phyloP scores from a whole-genome alignment of 805 yeast genomes.

The Candida coleopterorum region DNA sequence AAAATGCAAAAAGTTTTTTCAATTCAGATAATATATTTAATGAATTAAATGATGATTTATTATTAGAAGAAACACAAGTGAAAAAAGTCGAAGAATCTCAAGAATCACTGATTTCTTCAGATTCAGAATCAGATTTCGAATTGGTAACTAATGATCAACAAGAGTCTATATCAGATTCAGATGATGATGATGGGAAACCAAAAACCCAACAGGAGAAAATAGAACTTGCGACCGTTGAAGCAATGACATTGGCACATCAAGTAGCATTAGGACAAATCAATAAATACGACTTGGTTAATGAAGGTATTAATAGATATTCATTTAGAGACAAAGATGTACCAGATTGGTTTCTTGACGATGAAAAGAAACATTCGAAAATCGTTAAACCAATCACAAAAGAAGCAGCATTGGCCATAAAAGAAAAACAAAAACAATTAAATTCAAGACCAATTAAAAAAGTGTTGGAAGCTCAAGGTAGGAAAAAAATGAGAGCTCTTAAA shows the following conservation, averaged over 20 bases:
- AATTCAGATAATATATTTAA: slow-evolving; percentile 37
- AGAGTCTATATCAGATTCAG: slow-evolving; percentile 41
- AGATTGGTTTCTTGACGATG: slow-evolving; percentile 96
- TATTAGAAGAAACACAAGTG: slow-evolving; percentile 37
- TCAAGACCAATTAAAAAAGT: slow-evolving; percentile 99
- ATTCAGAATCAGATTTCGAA: slow-evolving; percentile 44
- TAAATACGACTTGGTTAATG: slow-evolving; percentile 82
- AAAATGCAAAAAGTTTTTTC: slow-evolving; percentile 34
- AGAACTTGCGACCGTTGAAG: slow-evolving; percentile 87
- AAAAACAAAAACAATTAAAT: slow-evolving; percentile 57
- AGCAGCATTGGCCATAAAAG: slow-evolving; percentile 41
- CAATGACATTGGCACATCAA: slow-evolving; percentile 97
- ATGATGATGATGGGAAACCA: slow-evolving; percentile 28
- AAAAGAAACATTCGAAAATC: slow-evolving; percentile 77
- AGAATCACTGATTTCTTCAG: slow-evolving; percentile 16
- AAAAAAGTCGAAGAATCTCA: slow-evolving; percentile 7
- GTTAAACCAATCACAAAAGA: slow-evolving; percentile 94
- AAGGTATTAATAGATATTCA: slow-evolving; percentile 87
- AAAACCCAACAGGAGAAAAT: slow-evolving; percentile 57
- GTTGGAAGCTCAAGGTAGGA: slow-evolving; percentile 95
- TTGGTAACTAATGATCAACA: slow-evolving; percentile 29
- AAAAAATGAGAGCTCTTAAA: slow-evolving; percentile 86
- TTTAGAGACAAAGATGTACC: slow-evolving; percentile 91
- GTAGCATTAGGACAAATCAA: slow-evolving; percentile 84
- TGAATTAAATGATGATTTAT: slow-evolving; percentile 43